Evolutionary conservation across 208 protist genomes (phyloP).

Genomic region (Trypanosoma boissoni): DNA sequence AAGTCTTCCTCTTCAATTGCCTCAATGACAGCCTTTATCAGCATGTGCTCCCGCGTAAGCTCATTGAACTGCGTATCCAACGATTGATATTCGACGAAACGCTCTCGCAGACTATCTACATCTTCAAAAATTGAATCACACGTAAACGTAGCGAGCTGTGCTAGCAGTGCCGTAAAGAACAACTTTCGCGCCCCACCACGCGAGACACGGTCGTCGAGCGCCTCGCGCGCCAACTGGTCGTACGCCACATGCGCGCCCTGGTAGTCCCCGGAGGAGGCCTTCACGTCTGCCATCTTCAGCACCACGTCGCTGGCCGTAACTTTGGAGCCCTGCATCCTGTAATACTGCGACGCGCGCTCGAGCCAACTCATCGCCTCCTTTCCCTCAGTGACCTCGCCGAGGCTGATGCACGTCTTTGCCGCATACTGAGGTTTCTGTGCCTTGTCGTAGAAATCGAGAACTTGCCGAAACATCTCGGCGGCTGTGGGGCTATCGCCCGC

Average conservation of each 20-base stretch:
- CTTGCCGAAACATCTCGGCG: conserved; percentile 30
- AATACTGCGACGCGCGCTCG: conserved; percentile 61
- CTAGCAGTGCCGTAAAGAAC: conserved; percentile 79
- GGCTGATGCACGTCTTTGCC: conserved; percentile 58
- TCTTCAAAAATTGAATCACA: conserved; percentile 55
- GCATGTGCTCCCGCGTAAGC: conserved; percentile 84
- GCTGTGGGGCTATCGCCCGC: conserved; percentile 38
- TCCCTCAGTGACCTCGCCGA: conserved; percentile 59
- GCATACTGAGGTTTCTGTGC: conserved; percentile 58
- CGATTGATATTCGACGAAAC: conserved; percentile 80
- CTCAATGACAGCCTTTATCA: conserved; percentile 73
- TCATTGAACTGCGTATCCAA: conserved; percentile 87
- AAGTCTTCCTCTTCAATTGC: conserved; percentile 61
- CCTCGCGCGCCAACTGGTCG: conserved; percentile 65
- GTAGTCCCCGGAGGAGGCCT: conserved; percentile 68
- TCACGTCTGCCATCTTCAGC: conserved; percentile 71
- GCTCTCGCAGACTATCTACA: conserved; percentile 61
- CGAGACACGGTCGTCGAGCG: conserved; percentile 68
- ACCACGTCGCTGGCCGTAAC: conserved; percentile 66
- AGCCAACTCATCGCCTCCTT: conserved; percentile 67
- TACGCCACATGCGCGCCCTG: conserved; percentile 56
- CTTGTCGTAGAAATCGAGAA: conserved; percentile 66
- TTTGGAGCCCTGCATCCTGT: conserved; percentile 59
- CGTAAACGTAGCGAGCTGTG: conserved; percentile 70
- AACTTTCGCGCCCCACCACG: conserved; percentile 70